Evolutionary conservation across 768 basidiomycete genomes (phyloP), one percentile per base, ranked within the genome.

Genomic region (Leucocoprinus leucothites): DNA sequence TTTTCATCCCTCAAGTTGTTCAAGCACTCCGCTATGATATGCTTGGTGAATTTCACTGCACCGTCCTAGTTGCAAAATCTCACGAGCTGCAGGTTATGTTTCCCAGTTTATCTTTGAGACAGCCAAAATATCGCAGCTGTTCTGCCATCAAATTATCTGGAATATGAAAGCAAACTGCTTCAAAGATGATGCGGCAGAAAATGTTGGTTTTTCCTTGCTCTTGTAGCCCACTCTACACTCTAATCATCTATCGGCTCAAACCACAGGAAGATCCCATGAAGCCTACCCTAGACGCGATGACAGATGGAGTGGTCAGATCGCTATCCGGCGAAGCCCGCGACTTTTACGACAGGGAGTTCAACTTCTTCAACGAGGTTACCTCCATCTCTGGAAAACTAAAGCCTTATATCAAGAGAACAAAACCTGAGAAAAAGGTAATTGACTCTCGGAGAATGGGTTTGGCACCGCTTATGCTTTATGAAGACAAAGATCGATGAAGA

Each of bases 101-200:
- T 83, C 89, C 56, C 85, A 86, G 19, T 99, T 98, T 78, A 92
- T 98, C 61, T 94, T 94, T 60, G 95, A 98, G 73, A 97, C 95
- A 0, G 89, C 96, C 6, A 96, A 92, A 72, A 93, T 98, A 50
- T 98, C 96, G 1, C 95, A 96, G 67, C 71, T 94, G 21, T 99
- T 99, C 75, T 99, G 97, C 66, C 97, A 99, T 67, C 97, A 99
- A 73, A 98, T 98, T 60, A 92, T 99, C 58, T 99, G 97, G 97
- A 99, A 98, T 68, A 98, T 98, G 97, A 96, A 96, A 64, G 97
- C 97, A 3, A 99, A 99, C 64, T 94, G 91, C 58, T 97, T 85
- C 69, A 92, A 89, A 63, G 96, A 94, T 63, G 97, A 98, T 64
- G 74, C 78, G 6, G 92, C 85, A 13, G 94, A 95, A 68, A 77